Conservation (phyloP, 768 basidiomycete species). For the Dioszegia crocea region DNA sequence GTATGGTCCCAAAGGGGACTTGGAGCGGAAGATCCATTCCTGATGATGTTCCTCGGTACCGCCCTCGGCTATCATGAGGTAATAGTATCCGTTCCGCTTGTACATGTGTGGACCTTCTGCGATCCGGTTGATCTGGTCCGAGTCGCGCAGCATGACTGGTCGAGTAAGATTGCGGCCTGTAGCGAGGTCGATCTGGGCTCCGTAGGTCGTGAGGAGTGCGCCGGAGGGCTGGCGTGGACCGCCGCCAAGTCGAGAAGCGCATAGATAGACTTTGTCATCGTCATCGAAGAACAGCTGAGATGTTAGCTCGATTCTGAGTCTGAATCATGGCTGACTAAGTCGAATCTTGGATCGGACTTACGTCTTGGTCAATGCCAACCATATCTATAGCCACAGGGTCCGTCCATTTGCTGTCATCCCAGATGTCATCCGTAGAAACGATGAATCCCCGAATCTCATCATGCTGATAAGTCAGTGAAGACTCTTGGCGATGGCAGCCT, state of each 20-base stretch:
- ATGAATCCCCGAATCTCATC: conserved; percentile 17
- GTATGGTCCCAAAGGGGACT: conserved; percentile 26
- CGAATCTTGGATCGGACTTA: conserved; percentile 12
- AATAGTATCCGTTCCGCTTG: conserved; percentile 43
- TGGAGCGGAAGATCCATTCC: conserved; percentile 48
- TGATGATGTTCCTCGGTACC: conserved; percentile 30
- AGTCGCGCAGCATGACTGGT: conserved; percentile 6
- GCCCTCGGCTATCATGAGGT: conserved; percentile 52
- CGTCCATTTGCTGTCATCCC: conserved; percentile 24
- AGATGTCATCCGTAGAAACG: conserved; percentile 31
- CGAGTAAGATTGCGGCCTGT: conserved; percentile 12
- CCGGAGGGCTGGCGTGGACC: conserved; percentile 5
- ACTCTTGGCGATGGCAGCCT: not conserved
- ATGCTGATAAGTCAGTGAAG: not conserved
- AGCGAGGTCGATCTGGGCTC: conserved; percentile 6
- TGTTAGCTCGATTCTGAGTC: not conserved
- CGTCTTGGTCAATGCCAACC: conserved; percentile 31
- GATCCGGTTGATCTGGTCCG: conserved; percentile 5
- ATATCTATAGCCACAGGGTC: conserved; percentile 25
- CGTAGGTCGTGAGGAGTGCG: conserved; percentile 5
- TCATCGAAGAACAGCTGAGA: conserved; percentile 31
- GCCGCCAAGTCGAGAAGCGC: conserved; percentile 3
- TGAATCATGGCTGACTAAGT: no score
- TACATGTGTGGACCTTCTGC: conserved; percentile 44
- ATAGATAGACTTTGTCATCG: conserved; percentile 23